phyloP scores from a whole-genome alignment of 2,329 filamentous ascomycete genomes.

The Cladosporium halotolerans region DNA sequence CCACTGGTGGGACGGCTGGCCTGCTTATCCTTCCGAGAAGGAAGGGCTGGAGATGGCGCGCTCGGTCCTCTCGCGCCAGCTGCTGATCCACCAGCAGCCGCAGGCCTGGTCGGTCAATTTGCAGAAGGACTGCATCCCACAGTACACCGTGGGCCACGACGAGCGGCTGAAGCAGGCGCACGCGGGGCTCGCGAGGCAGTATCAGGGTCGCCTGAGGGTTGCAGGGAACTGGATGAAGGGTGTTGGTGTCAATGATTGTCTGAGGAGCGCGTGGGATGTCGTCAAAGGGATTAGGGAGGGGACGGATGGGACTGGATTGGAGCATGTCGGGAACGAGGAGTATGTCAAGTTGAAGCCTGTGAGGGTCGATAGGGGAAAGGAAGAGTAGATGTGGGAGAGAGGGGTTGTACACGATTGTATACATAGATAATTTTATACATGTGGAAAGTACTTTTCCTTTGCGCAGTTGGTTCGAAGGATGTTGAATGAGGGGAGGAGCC shows the following conservation, averaged over 20 bases:
- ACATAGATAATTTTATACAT: not conserved
- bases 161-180: constrained; percentile 54
- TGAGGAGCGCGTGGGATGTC: constrained; percentile 52
- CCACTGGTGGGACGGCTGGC: constrained; percentile 74
- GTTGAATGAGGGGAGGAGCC: too few relatives aligned
- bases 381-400: not conserved
- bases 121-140: constrained; percentile 73
- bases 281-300: constrained; percentile 36
- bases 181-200: constrained; percentile 49
- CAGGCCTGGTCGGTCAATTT: constrained; percentile 56
- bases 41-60: constrained; percentile 66
- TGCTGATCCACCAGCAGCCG: constrained; percentile 61
- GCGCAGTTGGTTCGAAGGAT: too few relatives aligned
- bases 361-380: not conserved
- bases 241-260: constrained; percentile 46
- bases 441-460: too few relatives aligned
- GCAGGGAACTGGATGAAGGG: constrained; percentile 44
- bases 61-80: constrained; percentile 63
- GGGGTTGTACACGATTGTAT: too few relatives aligned
- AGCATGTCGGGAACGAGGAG: constrained; percentile 23
- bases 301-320: constrained; percentile 26
- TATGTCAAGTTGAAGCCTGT: constrained; percentile 7
- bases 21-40: constrained; percentile 55
- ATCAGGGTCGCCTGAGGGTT: constrained; percentile 59
- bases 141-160: constrained; percentile 76